Percentiles rank a stretch among this genome's conserved stretches.
phyloP scores from a whole-genome alignment of 176 grass and related monocot species.

The Oryza glaberrima region DNA sequence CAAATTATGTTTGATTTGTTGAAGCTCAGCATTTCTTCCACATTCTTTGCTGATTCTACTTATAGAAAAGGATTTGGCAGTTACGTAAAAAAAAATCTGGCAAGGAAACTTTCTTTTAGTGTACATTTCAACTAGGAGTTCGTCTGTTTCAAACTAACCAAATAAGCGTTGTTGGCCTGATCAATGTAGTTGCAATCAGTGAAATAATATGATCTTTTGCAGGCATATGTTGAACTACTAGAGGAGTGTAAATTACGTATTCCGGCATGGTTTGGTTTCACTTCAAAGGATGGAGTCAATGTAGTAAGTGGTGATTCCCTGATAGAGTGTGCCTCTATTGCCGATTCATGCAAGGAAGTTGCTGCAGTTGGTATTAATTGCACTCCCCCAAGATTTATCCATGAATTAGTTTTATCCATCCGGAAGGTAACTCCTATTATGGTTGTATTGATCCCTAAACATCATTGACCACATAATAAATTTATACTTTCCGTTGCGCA shows the following conservation, averaged over 20 bases:
- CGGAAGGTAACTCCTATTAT: slow-evolving; percentile 57
- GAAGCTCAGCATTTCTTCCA: background rate
- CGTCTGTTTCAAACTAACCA: background rate
- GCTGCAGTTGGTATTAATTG: slow-evolving; percentile 87
- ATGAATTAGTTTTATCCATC: slow-evolving; percentile 67
- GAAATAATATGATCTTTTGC: slow-evolving; percentile 16
- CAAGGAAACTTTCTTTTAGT: background rate
- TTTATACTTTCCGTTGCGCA: slow-evolving; percentile 41
- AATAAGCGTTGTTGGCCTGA: background rate
- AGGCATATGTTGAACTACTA: slow-evolving; percentile 88
- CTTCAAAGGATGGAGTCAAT: slow-evolving; percentile 81
- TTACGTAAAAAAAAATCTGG: background rate
- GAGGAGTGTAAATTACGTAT: slow-evolving; percentile 66
- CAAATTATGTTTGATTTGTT: background rate
- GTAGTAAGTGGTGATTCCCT: slow-evolving; percentile 82
- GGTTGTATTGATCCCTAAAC: slow-evolving; percentile 28
- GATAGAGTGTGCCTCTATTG: slow-evolving; percentile 66
- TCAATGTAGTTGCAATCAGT: background rate
- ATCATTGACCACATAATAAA: background rate
- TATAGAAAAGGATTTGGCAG: background rate
- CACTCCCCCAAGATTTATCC: slow-evolving; percentile 89
- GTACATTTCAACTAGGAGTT: background rate
- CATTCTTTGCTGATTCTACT: background rate
- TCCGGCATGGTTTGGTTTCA: slow-evolving; percentile 92
- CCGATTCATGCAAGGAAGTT: slow-evolving; percentile 69